Conservation (phyloP, 2,329 filamentous ascomycete genomes). For the Thelonectria rubi region DNA sequence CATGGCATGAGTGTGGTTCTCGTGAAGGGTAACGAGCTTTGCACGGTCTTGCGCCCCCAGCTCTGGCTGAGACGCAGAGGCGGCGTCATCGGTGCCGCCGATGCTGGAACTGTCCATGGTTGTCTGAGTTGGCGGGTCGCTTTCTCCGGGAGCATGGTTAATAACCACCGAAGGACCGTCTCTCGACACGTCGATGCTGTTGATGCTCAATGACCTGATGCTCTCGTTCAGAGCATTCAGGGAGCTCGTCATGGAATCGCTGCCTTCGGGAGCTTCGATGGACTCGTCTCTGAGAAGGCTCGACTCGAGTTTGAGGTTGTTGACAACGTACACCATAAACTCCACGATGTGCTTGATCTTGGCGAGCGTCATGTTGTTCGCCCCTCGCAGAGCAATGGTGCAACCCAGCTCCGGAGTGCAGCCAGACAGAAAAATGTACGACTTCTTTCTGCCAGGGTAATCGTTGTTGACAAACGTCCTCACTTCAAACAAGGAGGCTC, state of each 20-base stretch:
- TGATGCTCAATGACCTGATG: slow-evolving; percentile 46
- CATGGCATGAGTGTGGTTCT: slow-evolving; percentile 54
- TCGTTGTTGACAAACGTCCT: slow-evolving; percentile 90
- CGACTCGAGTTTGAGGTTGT: slow-evolving; percentile 95
- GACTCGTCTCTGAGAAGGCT: slow-evolving; percentile 94
- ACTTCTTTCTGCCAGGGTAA: slow-evolving; percentile 81
- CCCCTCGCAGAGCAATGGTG: slow-evolving; percentile 90
- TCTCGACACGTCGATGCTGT: slow-evolving; percentile 42
- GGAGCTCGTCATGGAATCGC: slow-evolving; percentile 53
- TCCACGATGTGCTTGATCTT: slow-evolving; percentile 94
- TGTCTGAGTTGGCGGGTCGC: slow-evolving; percentile 48
- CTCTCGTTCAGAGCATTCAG: slow-evolving; percentile 53
- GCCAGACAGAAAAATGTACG: slow-evolving; percentile 93
- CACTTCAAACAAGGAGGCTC: slow-evolving; percentile 89
- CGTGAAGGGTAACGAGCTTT: slow-evolving; percentile 51
- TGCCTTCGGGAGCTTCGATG: slow-evolving; percentile 77
- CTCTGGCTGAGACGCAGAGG: slow-evolving; percentile 40
- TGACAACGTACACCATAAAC: slow-evolving; percentile 99
- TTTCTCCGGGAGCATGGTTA: slow-evolving; percentile 50
- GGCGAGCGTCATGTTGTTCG: slow-evolving; percentile 73
- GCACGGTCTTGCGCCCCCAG: slow-evolving; percentile 38
- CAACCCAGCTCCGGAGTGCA: slow-evolving; percentile 91
- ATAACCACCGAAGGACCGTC: slow-evolving; percentile 45
- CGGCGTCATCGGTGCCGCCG: slow-evolving; percentile 42
- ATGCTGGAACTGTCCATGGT: slow-evolving; percentile 44